A percentile compares a stretch with the other conserved stretches of the same genome.
Evolutionary conservation across 352 stramenopile species (phyloP).

Genomic region (Halophytophthora batemanensis): DNA sequence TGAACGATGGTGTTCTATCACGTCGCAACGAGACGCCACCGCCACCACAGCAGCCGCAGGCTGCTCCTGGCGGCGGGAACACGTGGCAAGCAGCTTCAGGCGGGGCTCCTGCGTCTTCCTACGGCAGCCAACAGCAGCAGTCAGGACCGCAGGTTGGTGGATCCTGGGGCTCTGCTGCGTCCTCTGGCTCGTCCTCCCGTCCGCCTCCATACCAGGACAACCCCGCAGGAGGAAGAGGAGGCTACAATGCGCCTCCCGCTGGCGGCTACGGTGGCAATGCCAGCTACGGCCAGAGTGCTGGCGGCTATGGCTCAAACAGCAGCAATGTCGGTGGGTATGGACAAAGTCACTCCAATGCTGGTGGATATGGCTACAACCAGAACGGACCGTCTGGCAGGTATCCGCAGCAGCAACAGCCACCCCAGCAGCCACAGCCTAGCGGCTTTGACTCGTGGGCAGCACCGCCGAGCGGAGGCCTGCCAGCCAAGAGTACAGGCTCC

Average conservation of each 20-base stretch:
- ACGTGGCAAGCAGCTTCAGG: slow-evolving; percentile 21
- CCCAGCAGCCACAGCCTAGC: slow-evolving; percentile 27
- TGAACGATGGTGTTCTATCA: slow-evolving; percentile 67
- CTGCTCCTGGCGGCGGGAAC: slow-evolving; percentile 16
- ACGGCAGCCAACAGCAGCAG: slow-evolving; percentile 21
- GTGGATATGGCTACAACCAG: slow-evolving; percentile 22
- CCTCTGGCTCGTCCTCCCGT: slow-evolving; percentile 22
- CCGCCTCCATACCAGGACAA: slow-evolving; percentile 67
- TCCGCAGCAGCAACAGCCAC: slow-evolving; percentile 18
- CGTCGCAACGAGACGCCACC: slow-evolving; percentile 36
- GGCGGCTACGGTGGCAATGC: slow-evolving; percentile 15
- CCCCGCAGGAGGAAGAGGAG: slow-evolving; percentile 15
- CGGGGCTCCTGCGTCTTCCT: slow-evolving; percentile 13
- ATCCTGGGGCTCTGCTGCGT: slow-evolving; percentile 44
- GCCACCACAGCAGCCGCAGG: slow-evolving; percentile 18
- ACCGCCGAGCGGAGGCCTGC: slow-evolving; percentile 19
- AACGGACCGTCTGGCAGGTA: slow-evolving; percentile 20
- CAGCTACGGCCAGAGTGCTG: neutral
- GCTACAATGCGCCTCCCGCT: slow-evolving; percentile 14
- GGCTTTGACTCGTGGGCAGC: slow-evolving; percentile 62
- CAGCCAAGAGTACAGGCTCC: slow-evolving; percentile 35
- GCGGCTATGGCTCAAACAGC: slow-evolving; percentile 20
- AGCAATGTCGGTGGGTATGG: slow-evolving; percentile 9
- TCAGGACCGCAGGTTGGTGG: slow-evolving; percentile 30
- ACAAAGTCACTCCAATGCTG: slow-evolving; percentile 20